These are phyloP conservation scores for Yarrowia sp. DNA, from an alignment of 805 yeast genomes.

Conservation along the genomic window DNA sequence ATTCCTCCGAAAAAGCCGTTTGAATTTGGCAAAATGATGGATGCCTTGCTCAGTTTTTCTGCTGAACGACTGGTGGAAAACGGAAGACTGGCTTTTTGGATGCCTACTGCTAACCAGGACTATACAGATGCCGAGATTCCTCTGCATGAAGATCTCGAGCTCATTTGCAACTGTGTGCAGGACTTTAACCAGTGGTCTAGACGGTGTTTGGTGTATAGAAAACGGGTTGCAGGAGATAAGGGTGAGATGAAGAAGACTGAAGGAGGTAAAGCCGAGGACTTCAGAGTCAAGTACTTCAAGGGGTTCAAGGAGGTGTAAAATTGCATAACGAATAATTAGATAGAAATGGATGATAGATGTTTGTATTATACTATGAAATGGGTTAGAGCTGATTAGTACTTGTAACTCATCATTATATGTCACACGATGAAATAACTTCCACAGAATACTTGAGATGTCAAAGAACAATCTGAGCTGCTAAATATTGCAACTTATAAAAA, in stretches of 20 bases:
- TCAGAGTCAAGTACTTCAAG: constrained; percentile 73
- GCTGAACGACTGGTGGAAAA: constrained; percentile 65
- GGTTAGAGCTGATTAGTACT: too few species aligned
- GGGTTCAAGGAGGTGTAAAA: constrained; percentile 46
- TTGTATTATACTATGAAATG: too few species aligned
- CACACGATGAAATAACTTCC: too few species aligned
- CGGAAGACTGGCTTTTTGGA: constrained; percentile 92
- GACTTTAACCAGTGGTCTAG: constrained; percentile 93
- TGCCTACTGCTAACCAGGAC: constrained; percentile 94
- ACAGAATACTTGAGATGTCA: too few species aligned
- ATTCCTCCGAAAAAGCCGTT: constrained; percentile 92
- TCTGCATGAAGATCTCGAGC: constrained; percentile 67
- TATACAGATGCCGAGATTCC: constrained; percentile 65
- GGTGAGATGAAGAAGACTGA: constrained; percentile 54
- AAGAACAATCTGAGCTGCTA: too few species aligned
- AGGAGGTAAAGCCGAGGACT: constrained; percentile 49
- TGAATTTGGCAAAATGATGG: constrained; percentile 69
- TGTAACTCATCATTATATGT: too few species aligned
- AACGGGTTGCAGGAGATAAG: constrained; percentile 44
- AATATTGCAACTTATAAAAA: too few species aligned
- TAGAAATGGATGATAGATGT: background rate
- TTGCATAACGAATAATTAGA: background rate
- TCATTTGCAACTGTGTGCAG: constrained; percentile 75
- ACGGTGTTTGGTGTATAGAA: constrained; percentile 74
- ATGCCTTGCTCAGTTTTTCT: constrained; percentile 73